Evolutionary conservation across 1,139 yeast genomes (phyloP), one percentile per base, ranked within the genome.

Genomic region (Saccharomycopsis crataegensis): DNA sequence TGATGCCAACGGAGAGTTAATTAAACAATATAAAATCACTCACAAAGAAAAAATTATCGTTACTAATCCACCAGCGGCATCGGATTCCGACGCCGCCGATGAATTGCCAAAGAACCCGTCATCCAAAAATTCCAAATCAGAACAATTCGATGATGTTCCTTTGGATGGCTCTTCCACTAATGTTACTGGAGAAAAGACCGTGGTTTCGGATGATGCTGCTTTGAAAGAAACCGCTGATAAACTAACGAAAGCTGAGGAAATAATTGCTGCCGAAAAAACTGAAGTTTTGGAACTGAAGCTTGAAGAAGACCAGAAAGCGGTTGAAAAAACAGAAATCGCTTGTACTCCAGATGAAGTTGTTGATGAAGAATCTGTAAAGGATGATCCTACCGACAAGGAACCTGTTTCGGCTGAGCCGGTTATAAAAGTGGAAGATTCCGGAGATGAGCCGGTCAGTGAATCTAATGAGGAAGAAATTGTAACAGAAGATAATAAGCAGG

Each of bases 41-140:
- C 50, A 46, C 3, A 34, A 38, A 32, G 36, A 48, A 17, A 31
- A 37, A 33, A 42, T 8, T 31, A 42, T n/a, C 11, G 46, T 41
- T 33, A 31, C 44, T 16, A 42, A 97, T 0, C 96, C 63, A 70
- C 79, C 50, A 97, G 90, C 64, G n/a, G n/a, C n/a, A n/a, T n/a
- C n/a, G n/a, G 79, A 94, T 61, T 73, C 96, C 62, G 82, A 93
- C 57, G 96, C 91, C 46, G 96, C 97, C 34, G 99, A 91, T n/a
- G 77, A 96, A 62, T 78, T 43, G 12, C 40, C 5, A 9, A 43
- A 22, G 50, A 43, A 49, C 28, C 47, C 9, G 11, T n/a, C n/a
- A n/a, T n/a, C n/a, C n/a, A n/a, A n/a, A n/a, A 16, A 42, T 12
- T 49, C 16, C 12, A n/a, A 38, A 9, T 40, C 47, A 16, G 47